phyloP scores from a whole-genome alignment of 768 basidiomycete species.

The Pleurotus cornucopiae region DNA sequence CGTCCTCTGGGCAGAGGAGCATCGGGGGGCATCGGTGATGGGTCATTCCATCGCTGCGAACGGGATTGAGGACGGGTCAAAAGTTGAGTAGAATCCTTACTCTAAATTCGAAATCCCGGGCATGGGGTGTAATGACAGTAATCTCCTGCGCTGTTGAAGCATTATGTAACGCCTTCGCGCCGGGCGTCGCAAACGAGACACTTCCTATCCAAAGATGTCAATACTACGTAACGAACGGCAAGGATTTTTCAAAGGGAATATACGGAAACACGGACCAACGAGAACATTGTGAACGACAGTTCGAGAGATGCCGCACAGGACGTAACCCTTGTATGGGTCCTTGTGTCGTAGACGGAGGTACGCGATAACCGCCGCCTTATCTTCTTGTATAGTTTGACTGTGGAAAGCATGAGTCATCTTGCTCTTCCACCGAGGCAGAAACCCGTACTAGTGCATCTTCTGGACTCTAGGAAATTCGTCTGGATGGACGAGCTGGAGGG shows the following conservation, averaged over 20 bases:
- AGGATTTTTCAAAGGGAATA: conserved; percentile 8
- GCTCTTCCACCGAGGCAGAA: neutral
- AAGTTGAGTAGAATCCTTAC: conserved; percentile 26
- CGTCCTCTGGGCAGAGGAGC: conserved; percentile 18
- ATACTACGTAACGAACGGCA: conserved; percentile 46
- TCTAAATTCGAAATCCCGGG: conserved; percentile 48
- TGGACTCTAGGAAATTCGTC: conserved; percentile 70
- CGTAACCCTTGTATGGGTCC: conserved; percentile 70
- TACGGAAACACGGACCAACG: conserved; percentile 4
- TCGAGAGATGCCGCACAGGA: conserved; percentile 58
- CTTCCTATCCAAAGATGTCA: conserved; percentile 70
- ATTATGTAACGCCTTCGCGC: conserved; percentile 73
- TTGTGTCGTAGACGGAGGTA: conserved; percentile 81
- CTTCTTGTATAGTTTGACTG: conserved; percentile 72
- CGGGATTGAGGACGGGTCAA: conserved; percentile 5
- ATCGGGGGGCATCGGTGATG: conserved; percentile 57
- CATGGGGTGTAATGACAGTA: conserved; percentile 61
- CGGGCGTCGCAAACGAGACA: conserved; percentile 73
- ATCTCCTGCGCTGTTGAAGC: conserved; percentile 83
- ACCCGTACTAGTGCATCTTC: conserved; percentile 62
- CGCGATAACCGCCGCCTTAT: conserved; percentile 76
- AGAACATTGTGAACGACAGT: conserved; percentile 12
- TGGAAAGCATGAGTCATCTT: neutral
- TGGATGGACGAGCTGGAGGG: conserved; percentile 75
- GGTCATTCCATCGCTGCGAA: conserved; percentile 63